These are phyloP conservation scores for Eimeria acervulina DNA, from an alignment of 169 alveolate genomes.

Conservation along the genomic window DNA sequence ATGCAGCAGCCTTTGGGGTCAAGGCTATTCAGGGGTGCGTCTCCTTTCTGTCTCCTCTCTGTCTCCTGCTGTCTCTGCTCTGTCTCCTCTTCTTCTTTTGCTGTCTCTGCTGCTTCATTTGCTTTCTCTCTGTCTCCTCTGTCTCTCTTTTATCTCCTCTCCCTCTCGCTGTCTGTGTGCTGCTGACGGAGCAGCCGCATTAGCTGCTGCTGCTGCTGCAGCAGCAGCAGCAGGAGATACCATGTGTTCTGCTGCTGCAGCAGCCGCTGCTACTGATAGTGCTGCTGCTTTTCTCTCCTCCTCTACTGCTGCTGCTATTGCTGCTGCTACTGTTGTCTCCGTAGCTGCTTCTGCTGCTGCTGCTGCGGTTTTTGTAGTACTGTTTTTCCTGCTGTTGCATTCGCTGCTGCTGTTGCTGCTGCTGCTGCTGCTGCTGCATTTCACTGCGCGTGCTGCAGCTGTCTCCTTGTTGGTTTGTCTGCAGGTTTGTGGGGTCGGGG, in stretches of 20 bases:
- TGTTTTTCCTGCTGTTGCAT: background rate
- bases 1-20: background rate
- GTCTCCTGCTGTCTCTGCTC: background rate
- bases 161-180: background rate
- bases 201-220: too few species aligned
- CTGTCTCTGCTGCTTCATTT: too few species aligned
- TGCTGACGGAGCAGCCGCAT: too few species aligned
- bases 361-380: background rate
- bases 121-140: too few species aligned
- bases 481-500: constrained; percentile 27
- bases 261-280: too few species aligned
- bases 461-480: background rate
- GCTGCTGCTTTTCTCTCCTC: background rate
- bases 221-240: too few species aligned
- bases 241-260: too few species aligned
- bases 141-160: background rate
- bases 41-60: background rate
- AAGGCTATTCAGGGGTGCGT: constrained; percentile 34
- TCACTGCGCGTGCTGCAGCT: background rate
- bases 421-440: constrained; percentile 6
- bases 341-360: constrained; percentile 25
- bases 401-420: constrained; percentile 26
- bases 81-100: background rate
- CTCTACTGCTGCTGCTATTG: background rate
- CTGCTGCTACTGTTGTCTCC: background rate